These are phyloP conservation scores for Colletotrichum chrysophilum DNA, from an alignment of 2,329 filamentous ascomycete genomes.

Conservation along the genomic window DNA sequence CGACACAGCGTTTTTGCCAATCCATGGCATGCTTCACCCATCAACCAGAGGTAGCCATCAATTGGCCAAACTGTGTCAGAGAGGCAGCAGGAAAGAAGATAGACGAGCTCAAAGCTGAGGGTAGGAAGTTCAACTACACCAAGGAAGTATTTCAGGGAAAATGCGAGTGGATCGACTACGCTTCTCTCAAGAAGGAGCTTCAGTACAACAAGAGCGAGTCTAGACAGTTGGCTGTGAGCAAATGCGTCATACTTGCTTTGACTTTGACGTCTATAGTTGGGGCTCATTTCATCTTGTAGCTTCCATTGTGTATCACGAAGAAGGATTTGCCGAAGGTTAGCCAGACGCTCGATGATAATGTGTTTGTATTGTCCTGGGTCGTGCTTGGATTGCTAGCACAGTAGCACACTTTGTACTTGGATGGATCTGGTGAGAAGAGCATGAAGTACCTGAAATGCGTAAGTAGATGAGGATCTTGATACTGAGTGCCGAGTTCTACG, in stretches of 20 bases:
- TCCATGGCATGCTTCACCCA: not conserved
- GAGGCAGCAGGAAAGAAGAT: not conserved
- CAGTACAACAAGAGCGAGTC: not conserved
- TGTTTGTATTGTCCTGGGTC: rapidly evolving
- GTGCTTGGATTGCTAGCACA: rapidly evolving
- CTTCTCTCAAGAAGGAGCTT: not conserved
- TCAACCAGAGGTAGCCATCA: not conserved
- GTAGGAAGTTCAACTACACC: not conserved
- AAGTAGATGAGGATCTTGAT: not conserved
- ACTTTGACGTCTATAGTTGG: not conserved
- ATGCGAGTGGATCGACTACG: not conserved
- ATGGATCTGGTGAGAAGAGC: not conserved
- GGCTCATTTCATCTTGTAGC: not conserved
- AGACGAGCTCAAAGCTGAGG: not conserved
- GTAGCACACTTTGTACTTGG: not conserved
- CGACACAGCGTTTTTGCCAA: not conserved
- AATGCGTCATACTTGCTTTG: not conserved
- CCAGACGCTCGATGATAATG: not conserved
- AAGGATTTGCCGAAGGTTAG: not conserved
- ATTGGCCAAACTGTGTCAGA: not conserved
- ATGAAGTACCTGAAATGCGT: not conserved
- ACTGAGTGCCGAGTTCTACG: rapidly evolving
- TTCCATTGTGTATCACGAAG: rapidly evolving
- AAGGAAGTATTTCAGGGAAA: not conserved
- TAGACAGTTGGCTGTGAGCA: not conserved